Evolutionary conservation across 208 protist genomes (phyloP).

Genomic region (Wallacemonas sp.): DNA sequence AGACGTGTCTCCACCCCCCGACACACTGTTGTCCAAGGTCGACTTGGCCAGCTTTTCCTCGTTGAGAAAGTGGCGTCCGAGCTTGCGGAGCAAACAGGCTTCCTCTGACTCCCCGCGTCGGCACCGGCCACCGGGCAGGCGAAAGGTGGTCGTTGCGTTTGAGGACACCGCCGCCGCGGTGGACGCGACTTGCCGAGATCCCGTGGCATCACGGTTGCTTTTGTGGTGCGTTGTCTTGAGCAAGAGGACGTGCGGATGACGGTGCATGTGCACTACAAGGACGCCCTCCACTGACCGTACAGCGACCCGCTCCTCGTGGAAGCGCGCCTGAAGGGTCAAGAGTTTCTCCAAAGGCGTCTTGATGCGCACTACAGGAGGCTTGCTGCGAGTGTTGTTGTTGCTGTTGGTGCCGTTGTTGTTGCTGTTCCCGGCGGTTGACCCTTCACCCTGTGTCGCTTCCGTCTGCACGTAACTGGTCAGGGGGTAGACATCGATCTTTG

Average conservation of each 20-base stretch:
- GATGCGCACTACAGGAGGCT: slow-evolving; percentile 22
- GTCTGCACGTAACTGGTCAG: slow-evolving; percentile 68
- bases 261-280: slow-evolving; percentile 90
- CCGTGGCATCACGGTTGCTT: slow-evolving; percentile 2
- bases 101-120: slow-evolving; percentile 70
- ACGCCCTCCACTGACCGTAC: slow-evolving; percentile 90
- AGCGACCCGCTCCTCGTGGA: slow-evolving; percentile 73
- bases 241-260: slow-evolving; percentile 91
- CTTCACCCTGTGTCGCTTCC: slow-evolving; percentile 22
- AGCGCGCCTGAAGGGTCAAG: slow-evolving; percentile 74
- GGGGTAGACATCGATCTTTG: slow-evolving; percentile 83
- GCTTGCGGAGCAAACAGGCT: slow-evolving; percentile 68
- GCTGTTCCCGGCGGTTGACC: neutral
- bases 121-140: slow-evolving; percentile 77
- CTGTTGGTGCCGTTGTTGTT: slow-evolving; percentile 1
- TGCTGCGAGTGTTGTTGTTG: slow-evolving; percentile 15
- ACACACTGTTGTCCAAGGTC: neutral
- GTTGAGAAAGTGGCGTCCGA: slow-evolving; percentile 65
- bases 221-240: slow-evolving; percentile 43
- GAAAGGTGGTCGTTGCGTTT: slow-evolving; percentile 43
- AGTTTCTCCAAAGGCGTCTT: slow-evolving; percentile 80
- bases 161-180: slow-evolving; percentile 32
- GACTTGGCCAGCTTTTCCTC: slow-evolving; percentile 39
- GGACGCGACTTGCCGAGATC: slow-evolving; percentile 6
- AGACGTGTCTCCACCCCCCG: neutral